These are phyloP conservation scores for Rhizopogon rudus DNA, from an alignment of 768 basidiomycete genomes.

Conservation along the genomic window DNA sequence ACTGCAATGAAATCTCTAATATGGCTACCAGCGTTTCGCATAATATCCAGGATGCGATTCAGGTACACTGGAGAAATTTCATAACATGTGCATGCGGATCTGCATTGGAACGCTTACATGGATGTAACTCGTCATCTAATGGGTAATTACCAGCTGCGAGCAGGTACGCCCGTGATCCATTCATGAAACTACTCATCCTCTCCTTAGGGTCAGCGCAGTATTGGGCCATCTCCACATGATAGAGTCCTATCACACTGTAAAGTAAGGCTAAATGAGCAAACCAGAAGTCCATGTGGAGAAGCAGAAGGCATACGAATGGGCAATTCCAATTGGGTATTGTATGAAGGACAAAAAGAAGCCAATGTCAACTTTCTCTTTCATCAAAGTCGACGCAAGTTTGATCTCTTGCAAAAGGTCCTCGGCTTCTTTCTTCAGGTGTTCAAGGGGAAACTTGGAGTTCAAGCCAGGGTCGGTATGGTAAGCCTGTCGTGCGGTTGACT, in stretches of 20 bases:
- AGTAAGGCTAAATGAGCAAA: not conserved
- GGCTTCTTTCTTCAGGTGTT: conserved; percentile 14
- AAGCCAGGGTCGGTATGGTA: not conserved
- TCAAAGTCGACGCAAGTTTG: not conserved
- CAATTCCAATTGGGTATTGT: conserved; percentile 7
- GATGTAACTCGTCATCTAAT: conserved; percentile 13
- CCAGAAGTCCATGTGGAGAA: too few species aligned
- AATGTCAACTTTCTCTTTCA: not conserved
- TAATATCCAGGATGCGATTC: not conserved
- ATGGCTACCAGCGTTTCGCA: not conserved
- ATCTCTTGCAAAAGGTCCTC: conserved; percentile 11
- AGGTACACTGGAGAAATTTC: not conserved
- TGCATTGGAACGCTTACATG: conserved; percentile 5
- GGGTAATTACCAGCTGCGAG: conserved; percentile 9
- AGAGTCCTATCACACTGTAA: conserved; percentile 3
- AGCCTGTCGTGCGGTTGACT: not conserved
- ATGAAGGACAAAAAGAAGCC: conserved; percentile 12
- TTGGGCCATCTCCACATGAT: not conserved
- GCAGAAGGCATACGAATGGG: too few species aligned
- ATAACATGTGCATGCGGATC: not conserved
- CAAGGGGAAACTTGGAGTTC: conserved; percentile 8
- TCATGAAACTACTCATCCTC: not conserved
- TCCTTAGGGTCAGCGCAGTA: not conserved
- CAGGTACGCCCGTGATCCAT: conserved; percentile 6
- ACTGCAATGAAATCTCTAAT: not conserved